Percentiles rank a stretch among this genome's conserved stretches.
Evolutionary conservation across 1,284 basidiomycete species (phyloP).

Genomic region (Sutorius eximius): DNA sequence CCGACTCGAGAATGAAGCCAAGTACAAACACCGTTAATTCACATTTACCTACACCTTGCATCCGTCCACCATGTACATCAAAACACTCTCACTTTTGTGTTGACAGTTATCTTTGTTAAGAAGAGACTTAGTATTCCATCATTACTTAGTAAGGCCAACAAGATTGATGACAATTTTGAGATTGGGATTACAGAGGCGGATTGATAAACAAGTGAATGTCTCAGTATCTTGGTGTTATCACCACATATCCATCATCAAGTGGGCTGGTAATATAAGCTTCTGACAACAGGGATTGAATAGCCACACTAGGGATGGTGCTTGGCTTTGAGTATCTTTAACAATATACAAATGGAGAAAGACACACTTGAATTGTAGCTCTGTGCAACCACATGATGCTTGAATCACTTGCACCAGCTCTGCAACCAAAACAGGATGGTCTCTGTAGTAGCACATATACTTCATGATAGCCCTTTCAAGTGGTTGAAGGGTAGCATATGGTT

Average conservation of each 20-base stretch:
- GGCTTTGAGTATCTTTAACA: not conserved
- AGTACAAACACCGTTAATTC: constrained; percentile 76
- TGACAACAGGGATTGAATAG: constrained; percentile 23
- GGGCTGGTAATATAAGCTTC: constrained; percentile 36
- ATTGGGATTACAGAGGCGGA: not conserved
- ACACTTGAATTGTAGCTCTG: constrained; percentile 24
- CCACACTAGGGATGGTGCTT: constrained; percentile 9
- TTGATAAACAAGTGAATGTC: not conserved
- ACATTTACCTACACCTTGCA: constrained; percentile 19
- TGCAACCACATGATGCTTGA: constrained; percentile 15
- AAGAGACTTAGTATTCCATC: not conserved
- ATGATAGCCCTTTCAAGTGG: constrained; percentile 24
- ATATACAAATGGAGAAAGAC: constrained; percentile 4
- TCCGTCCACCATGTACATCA: constrained; percentile 14
- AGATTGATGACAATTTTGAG: not conserved
- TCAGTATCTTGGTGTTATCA: constrained; percentile 32
- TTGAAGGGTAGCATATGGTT: constrained; percentile 19
- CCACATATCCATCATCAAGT: constrained; percentile 30
- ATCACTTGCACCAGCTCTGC: constrained; percentile 19
- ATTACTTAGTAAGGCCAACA: not conserved
- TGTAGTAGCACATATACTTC: constrained; percentile 18
- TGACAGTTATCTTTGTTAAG: not conserved
- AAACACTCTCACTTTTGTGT: constrained; percentile 5
- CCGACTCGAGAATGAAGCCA: constrained; percentile 79
- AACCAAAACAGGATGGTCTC: constrained; percentile 4